Percentiles rank a stretch among this genome's conserved stretches.
Conservation (phyloP, 2,329 filamentous ascomycete species). For the Penicillium concentricum region DNA sequence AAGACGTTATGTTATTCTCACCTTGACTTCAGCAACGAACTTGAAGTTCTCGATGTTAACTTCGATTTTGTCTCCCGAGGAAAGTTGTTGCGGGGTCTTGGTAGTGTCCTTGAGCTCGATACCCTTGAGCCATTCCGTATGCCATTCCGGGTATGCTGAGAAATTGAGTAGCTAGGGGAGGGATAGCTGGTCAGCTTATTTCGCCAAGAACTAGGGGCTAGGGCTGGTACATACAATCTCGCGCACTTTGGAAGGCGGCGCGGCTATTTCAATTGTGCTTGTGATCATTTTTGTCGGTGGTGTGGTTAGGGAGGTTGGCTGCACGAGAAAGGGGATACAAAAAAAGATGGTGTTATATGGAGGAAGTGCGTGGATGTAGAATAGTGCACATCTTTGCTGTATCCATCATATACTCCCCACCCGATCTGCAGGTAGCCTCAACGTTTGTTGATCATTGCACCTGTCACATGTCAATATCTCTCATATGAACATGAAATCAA, state of each 20-base stretch:
- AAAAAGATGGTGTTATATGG: neutral
- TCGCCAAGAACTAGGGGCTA: neutral
- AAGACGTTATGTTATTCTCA: neutral
- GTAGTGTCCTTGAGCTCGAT: constrained; percentile 17
- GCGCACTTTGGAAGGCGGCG: constrained; percentile 27
- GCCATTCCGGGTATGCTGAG: constrained; percentile 26
- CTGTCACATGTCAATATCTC: neutral
- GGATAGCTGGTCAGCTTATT: neutral
- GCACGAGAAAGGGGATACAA: neutral
- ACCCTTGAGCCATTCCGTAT: constrained; percentile 24
- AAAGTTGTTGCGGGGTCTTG: constrained; percentile 14
- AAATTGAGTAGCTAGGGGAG: constrained; percentile 25
- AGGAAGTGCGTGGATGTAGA: neutral
- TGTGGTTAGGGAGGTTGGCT: neutral
- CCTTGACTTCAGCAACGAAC: constrained; percentile 20
- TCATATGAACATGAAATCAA: neutral
- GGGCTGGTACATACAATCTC: constrained; percentile 21
- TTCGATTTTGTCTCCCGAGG: constrained; percentile 14
- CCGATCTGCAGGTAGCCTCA: neutral
- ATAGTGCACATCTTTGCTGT: neutral
- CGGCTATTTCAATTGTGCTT: constrained; percentile 26
- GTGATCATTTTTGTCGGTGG: constrained; percentile 19
- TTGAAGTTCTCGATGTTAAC: constrained; percentile 20
- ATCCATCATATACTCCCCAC: neutral
- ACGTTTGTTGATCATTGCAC: neutral